Percentiles rank a stretch among this genome's conserved stretches.
These are phyloP conservation scores for Terana coerulea DNA, from an alignment of 768 basidiomycete genomes.

Conservation along the genomic window DNA sequence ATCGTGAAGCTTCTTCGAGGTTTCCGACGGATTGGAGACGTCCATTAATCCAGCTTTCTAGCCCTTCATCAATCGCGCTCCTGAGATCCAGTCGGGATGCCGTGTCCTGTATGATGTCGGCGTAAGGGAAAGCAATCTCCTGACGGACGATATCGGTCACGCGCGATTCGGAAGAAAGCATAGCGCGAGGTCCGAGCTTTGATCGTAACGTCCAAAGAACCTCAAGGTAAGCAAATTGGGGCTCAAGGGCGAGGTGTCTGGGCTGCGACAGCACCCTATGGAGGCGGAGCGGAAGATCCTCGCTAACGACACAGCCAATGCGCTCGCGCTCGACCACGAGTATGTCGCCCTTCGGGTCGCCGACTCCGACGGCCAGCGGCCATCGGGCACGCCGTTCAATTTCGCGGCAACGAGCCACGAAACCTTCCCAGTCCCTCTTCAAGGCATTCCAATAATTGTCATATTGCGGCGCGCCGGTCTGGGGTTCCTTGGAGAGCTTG, in stretches of 20 bases:
- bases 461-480: conserved; percentile 76
- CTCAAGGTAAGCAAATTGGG: conserved; percentile 54
- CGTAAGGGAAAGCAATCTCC: conserved; percentile 73
- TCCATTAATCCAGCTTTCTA: conserved; percentile 56
- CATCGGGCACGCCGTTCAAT: conserved; percentile 84
- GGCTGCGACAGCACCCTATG: conserved; percentile 46
- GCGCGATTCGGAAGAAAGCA: conserved; percentile 54
- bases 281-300: conserved; percentile 65
- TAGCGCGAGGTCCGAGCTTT: conserved; percentile 54
- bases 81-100: conserved; percentile 48
- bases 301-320: conserved; percentile 54
- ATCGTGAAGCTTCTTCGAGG: conserved; percentile 51
- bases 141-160: conserved; percentile 67
- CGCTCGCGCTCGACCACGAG: conserved; percentile 78
- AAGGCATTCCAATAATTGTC: conserved; percentile 80
- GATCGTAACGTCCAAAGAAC: conserved; percentile 60
- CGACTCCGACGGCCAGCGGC: conserved; percentile 65
- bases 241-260: conserved; percentile 34
- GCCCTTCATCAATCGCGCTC: conserved; percentile 56
- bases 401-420: conserved; percentile 85
- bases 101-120: conserved; percentile 71
- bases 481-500: conserved; percentile 62
- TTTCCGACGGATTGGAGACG: conserved; percentile 55
- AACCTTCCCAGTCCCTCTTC: conserved; percentile 95
- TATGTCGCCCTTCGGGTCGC: conserved; percentile 37